Evolutionary conservation across 164 flowering plant species (phyloP).

Genomic region (Dillenia turbinata): DNA sequence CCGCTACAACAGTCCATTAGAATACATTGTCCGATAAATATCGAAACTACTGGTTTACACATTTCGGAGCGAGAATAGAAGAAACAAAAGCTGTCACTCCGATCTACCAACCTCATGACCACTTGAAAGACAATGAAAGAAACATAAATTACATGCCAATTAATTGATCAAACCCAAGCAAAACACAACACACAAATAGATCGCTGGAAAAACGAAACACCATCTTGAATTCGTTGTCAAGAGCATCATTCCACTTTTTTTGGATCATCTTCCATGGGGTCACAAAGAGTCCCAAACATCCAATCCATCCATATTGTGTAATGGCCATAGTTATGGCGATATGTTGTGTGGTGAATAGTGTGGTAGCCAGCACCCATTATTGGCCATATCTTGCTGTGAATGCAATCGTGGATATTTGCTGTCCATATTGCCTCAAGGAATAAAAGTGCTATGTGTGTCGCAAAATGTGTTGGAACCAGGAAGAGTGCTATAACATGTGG

Average conservation of each 20-base stretch:
- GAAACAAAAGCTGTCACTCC: no score
- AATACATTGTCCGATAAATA: no score
- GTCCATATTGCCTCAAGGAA: conserved; percentile 89
- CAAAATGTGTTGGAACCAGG: conserved; percentile 73
- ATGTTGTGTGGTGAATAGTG: conserved; percentile 95
- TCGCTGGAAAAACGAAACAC: no score
- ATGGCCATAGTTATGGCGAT: conserved; percentile 92
- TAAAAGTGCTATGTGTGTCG: conserved; percentile 62
- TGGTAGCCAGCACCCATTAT: conserved; percentile 98
- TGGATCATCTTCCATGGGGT: conserved; percentile 41
- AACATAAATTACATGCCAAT: no score
- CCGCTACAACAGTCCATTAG: no score
- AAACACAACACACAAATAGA: no score
- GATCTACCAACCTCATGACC: no score
- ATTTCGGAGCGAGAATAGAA: no score
- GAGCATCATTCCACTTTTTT: conserved; percentile 28
- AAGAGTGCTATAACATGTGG: conserved; percentile 87
- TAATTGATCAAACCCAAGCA: no score
- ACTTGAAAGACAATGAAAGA: no score
- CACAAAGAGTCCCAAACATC: conserved; percentile 92
- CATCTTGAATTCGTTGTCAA: not conserved
- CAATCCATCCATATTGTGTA: conserved; percentile 96
- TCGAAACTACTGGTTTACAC: no score
- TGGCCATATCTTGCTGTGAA: conserved; percentile 84
- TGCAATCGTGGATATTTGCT: conserved; percentile 93